Evolutionary conservation across 352 stramenopile species (phyloP), one percentile per base, ranked within the genome.

Genomic region (Phytophthora boehmeriae): DNA sequence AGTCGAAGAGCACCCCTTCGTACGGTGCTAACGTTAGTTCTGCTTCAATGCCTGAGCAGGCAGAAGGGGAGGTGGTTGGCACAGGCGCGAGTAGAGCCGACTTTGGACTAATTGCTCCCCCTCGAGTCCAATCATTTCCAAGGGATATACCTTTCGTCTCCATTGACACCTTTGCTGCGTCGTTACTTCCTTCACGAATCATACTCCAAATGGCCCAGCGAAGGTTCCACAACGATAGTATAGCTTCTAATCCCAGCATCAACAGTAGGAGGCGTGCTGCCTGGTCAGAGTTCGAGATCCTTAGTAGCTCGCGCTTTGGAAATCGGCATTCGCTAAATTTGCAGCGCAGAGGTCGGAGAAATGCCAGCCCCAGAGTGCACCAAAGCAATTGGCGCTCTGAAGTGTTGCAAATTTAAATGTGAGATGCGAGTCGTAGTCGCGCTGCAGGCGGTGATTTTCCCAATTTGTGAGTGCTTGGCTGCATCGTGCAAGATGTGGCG

Each of bases 1-100:
- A 93, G 66, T 92, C 85, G 36, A 86, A 81, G 53, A 92, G 74
- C 11, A 92, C 83, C 28, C 85, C 85, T 23, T 90, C 79, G 54
- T 90, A 91, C 30, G 65, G 54, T 6, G 68, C 64, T 32, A 93
- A 53, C 17, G 57, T 52, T 10, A 83, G 57, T 28, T 93, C 80
- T 1, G 19, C 30, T 23, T 80, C 76, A 13, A 87, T 50, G 17
- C 32, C 63, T 38, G 35, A 55, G 20, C 16, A 17, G 10, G 16
- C 32, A n/a, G 38, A 36, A 19, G 41, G 22, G 28, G 11, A 48
- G 25, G 16, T 43, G 43, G 17, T 45, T 45, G 27, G 36, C 9
- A 35, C n/a, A 30, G 63, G 43, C 2, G 57, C 16, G 16, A 68
- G 41, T 10, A 72, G 52, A 10, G 35, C 47, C 20, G 46, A 22